These are phyloP conservation scores for Suillus occidentalis DNA, from an alignment of 768 basidiomycete species.

Conservation along the genomic window DNA sequence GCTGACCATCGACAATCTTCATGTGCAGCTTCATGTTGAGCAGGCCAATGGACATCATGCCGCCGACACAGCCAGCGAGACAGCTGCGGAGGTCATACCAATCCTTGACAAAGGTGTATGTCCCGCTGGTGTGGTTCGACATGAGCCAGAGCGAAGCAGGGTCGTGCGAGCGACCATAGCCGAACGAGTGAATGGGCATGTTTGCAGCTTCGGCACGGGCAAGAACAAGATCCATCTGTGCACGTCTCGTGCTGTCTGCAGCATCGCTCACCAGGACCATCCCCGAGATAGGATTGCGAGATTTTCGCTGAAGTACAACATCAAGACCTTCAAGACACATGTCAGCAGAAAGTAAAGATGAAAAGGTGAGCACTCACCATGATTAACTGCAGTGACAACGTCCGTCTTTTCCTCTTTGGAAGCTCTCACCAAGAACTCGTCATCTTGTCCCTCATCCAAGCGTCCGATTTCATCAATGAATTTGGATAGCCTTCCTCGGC, in stretches of 20 bases:
- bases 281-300: slow-evolving; percentile 85
- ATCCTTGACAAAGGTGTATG: slow-evolving; percentile 97
- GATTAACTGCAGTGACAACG: slow-evolving; percentile 98
- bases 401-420: slow-evolving; percentile 93
- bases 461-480: slow-evolving; percentile 74
- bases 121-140: slow-evolving; percentile 96
- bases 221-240: slow-evolving; percentile 97
- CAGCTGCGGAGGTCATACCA: slow-evolving; percentile 95
- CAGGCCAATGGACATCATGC: slow-evolving; percentile 94
- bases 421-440: slow-evolving; percentile 65
- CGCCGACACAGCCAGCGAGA: slow-evolving; percentile 92
- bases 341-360: background rate
- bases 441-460: slow-evolving; percentile 46
- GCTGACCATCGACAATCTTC: slow-evolving; percentile 84
- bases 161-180: slow-evolving; percentile 96
- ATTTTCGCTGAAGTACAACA: slow-evolving; percentile 90
- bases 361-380: slow-evolving; percentile 50
- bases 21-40: slow-evolving; percentile 95
- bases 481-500: slow-evolving; percentile 65
- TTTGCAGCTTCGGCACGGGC: slow-evolving; percentile 96
- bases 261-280: slow-evolving; percentile 94
- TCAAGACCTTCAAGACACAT: slow-evolving; percentile 65
- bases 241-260: slow-evolving; percentile 86
- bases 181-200: slow-evolving; percentile 95
- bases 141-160: slow-evolving; percentile 98